Conservation (phyloP, 306 rosid species). For the Fragaria iinumae region DNA sequence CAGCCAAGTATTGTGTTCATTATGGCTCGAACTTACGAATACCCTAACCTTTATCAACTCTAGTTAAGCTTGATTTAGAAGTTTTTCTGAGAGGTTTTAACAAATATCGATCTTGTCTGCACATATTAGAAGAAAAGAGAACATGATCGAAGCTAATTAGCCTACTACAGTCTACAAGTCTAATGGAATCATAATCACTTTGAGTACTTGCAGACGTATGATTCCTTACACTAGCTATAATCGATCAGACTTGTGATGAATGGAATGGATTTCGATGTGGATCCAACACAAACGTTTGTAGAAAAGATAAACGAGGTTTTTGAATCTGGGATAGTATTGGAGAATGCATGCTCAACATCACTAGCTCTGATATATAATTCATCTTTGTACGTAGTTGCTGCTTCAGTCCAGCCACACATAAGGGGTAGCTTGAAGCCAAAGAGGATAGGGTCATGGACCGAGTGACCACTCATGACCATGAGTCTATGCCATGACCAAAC, state of each 20-base stretch:
- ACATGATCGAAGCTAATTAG: not conserved
- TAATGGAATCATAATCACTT: not conserved
- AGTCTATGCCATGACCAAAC: slow-evolving; percentile 4
- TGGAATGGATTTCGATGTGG: not conserved
- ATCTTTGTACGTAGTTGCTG: not conserved
- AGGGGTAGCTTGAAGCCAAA: not conserved
- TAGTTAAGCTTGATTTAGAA: not conserved
- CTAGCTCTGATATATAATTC: too few species aligned
- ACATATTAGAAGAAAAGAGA: not conserved
- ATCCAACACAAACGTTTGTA: not conserved
- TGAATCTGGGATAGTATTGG: too few species aligned
- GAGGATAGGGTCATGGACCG: not conserved
- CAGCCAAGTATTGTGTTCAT: not conserved
- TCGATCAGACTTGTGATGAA: not conserved
- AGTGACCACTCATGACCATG: not conserved
- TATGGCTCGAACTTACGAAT: not conserved
- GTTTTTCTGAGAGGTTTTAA: not conserved
- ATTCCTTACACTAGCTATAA: not conserved
- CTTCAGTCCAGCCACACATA: not conserved
- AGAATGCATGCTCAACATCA: too few species aligned
- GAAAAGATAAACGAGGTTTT: too few species aligned
- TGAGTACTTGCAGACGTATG: too few species aligned
- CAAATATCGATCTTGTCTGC: not conserved
- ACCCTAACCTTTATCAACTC: not conserved
- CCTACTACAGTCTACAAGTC: not conserved